Conservation (phyloP, 768 basidiomycete genomes). For the Pleurotus citrinopileatus region DNA sequence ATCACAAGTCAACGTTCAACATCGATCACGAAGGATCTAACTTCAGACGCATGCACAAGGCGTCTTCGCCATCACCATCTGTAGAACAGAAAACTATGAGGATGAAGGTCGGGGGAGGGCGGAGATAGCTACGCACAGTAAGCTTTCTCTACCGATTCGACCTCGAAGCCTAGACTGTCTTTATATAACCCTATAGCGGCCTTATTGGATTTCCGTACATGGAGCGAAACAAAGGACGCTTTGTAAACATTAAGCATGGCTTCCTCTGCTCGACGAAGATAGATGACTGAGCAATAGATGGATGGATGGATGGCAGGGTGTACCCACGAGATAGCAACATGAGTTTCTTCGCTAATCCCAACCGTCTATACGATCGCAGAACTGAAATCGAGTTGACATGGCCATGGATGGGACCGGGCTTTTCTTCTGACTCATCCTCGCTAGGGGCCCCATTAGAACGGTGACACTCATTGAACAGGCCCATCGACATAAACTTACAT, state of each 20-base stretch:
- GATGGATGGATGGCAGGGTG: not conserved
- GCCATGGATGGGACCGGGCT: conserved; percentile 67
- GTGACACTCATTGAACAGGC: not conserved
- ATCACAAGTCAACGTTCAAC: no score
- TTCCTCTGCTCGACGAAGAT: conserved; percentile 55
- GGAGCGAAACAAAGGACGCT: conserved; percentile 81
- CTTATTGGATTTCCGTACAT: conserved; percentile 93
- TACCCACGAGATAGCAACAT: conserved; percentile 90
- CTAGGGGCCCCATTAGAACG: conserved; percentile 12
- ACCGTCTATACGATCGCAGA: conserved; percentile 81
- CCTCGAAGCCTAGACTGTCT: conserved; percentile 87
- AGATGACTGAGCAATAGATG: not conserved
- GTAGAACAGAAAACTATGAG: conserved; percentile 5
- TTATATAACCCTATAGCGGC: conserved; percentile 87
- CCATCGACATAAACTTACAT: conserved; percentile 56
- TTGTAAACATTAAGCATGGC: conserved; percentile 90
- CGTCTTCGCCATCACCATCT: conserved; percentile 91
- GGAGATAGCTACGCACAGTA: conserved; percentile 66
- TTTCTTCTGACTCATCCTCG: conserved; percentile 44
- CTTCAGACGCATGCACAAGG: conserved; percentile 73
- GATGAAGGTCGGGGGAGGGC: not conserved
- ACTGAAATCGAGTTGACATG: conserved; percentile 98
- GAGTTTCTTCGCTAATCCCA: conserved; percentile 90
- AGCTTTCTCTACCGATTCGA: conserved; percentile 80
- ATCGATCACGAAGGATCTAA: conserved; percentile 10